A percentile compares a stretch with the other conserved stretches of the same genome.
These are phyloP conservation scores for Moesziomyces antarcticus DNA, from an alignment of 1,284 basidiomycete genomes.

Conservation along the genomic window DNA sequence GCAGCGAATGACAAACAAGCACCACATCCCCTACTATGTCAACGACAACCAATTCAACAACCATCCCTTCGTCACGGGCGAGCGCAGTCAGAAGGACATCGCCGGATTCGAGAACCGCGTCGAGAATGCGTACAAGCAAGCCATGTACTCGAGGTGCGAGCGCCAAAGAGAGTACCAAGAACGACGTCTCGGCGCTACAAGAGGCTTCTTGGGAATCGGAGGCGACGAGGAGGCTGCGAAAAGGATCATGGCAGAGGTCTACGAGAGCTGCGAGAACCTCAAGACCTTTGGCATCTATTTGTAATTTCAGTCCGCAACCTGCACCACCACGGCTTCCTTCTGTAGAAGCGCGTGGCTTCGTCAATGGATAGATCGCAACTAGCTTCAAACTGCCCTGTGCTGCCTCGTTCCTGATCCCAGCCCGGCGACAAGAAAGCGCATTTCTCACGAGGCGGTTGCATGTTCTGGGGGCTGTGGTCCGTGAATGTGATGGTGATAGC, in stretches of 20 bases:
- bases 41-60: constrained; percentile 80
- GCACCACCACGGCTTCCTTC: too few species aligned
- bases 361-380: too few species aligned
- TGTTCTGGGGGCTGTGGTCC: too few species aligned
- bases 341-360: too few species aligned
- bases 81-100: constrained; percentile 31
- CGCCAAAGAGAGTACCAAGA: constrained; percentile 50
- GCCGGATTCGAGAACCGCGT: constrained; percentile 53
- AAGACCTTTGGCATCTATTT: constrained; percentile 55
- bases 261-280: constrained; percentile 64
- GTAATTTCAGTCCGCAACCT: neutral
- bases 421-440: too few species aligned
- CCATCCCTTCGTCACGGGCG: constrained; percentile 73
- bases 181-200: constrained; percentile 40
- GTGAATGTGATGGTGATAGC: too few species aligned
- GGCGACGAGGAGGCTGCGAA: constrained; percentile 52
- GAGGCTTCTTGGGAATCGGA: constrained; percentile 60
- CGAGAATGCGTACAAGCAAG: constrained; percentile 53
- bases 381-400: too few species aligned
- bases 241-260: constrained; percentile 57
- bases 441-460: too few species aligned
- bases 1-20: constrained; percentile 72
- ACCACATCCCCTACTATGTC: constrained; percentile 86
- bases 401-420: too few species aligned
- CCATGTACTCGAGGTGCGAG: constrained; percentile 51